These are phyloP conservation scores for Irpex lacteus DNA, from an alignment of 1,284 basidiomycete genomes.

Conservation along the genomic window DNA sequence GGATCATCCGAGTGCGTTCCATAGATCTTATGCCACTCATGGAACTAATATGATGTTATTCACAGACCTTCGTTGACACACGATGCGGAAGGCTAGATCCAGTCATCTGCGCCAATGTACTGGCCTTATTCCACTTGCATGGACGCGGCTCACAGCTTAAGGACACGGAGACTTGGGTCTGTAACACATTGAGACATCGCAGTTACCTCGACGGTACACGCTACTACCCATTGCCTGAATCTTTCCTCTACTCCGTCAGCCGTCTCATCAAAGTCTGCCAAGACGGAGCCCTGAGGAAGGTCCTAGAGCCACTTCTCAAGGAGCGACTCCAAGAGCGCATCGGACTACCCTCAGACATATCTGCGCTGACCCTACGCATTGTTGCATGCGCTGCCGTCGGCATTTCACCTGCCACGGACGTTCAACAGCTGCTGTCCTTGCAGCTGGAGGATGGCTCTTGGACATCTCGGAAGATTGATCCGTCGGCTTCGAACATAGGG, in stretches of 20 bases:
- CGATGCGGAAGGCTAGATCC: slow-evolving; percentile 50
- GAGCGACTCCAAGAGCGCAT: slow-evolving; percentile 49
- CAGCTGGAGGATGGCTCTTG: not conserved
- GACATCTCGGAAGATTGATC: not conserved
- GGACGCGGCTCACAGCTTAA: slow-evolving; percentile 46
- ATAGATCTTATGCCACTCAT: not conserved
- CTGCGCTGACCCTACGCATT: slow-evolving; percentile 45
- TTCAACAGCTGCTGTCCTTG: not conserved
- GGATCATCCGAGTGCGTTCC: slow-evolving; percentile 41
- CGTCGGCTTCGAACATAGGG: not conserved
- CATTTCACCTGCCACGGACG: slow-evolving; percentile 21
- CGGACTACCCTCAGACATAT: slow-evolving; percentile 45
- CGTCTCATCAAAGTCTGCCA: slow-evolving; percentile 40
- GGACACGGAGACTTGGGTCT: slow-evolving; percentile 47
- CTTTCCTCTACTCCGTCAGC: slow-evolving; percentile 51
- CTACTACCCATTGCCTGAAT: slow-evolving; percentile 53
- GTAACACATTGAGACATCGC: slow-evolving; percentile 46
- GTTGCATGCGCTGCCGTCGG: slow-evolving; percentile 40
- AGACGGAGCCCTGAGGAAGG: slow-evolving; percentile 29
- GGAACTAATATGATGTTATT: not conserved
- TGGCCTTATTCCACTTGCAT: slow-evolving; percentile 47
- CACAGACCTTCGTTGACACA: slow-evolving; percentile 53
- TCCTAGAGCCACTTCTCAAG: slow-evolving; percentile 33
- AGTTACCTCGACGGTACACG: slow-evolving; percentile 57
- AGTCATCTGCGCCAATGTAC: slow-evolving; percentile 49